Conservation (phyloP, 345 rosid species). For the Turritis glabra region DNA sequence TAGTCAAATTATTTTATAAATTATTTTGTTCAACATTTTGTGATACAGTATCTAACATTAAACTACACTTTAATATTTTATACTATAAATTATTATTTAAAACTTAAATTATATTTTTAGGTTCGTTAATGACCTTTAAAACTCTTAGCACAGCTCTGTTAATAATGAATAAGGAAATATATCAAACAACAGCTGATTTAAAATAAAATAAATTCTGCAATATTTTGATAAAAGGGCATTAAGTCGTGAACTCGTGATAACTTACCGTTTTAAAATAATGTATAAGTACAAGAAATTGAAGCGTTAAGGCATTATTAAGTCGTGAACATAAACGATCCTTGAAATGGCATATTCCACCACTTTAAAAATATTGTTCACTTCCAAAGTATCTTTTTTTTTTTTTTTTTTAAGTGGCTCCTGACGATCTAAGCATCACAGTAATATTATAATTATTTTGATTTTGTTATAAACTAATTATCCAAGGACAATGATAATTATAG, state of each 20-base stretch:
- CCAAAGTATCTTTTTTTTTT: slow-evolving; percentile 6
- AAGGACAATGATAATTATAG: neutral
- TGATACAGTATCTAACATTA: no score
- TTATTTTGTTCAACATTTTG: no score
- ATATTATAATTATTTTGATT: neutral
- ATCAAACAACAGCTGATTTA: neutral
- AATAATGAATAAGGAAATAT: neutral
- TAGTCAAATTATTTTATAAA: no score
- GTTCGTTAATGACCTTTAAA: no score
- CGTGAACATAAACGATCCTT: slow-evolving; percentile 11
- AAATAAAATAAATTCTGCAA: neutral
- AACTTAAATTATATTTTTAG: no score
- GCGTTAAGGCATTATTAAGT: neutral
- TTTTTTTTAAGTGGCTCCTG: slow-evolving; percentile 20
- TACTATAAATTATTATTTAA: no score
- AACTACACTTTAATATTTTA: no score
- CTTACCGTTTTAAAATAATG: neutral
- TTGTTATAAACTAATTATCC: neutral
- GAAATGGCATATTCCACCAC: slow-evolving; percentile 32
- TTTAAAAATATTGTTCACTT: neutral
- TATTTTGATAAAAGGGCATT: neutral
- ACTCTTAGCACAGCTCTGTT: no score
- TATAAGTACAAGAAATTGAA: neutral
- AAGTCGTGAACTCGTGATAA: no score
- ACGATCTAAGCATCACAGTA: slow-evolving; percentile 10